Evolutionary conservation across 805 yeast genomes (phyloP), one percentile per base, ranked within the genome.

Genomic region (Candida verbasci): DNA sequence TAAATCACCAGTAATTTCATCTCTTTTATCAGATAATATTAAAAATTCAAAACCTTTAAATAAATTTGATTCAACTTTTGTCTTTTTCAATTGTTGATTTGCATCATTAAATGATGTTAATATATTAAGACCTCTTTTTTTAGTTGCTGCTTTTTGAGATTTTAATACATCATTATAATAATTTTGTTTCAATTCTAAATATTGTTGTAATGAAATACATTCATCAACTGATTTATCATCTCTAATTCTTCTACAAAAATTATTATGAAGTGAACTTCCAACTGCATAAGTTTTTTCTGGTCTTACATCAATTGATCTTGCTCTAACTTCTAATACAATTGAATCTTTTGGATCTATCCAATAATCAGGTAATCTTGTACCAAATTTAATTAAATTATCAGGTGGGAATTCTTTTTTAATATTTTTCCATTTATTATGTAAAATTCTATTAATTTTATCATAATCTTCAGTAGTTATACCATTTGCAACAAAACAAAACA

Each of bases 291-390:
- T 65, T 9, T 51, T 56, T 12, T 58, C 64, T 2, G 56, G 53
- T 0, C 72, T 57, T 9, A 62, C 64, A 41, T 78, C 80, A 5
- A 87, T 66, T 3, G 88, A 78, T 29, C 95, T 65, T 0, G 95
- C 94, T 51, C 84, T 87, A 12, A 89, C 77, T 52, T 88, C 95
- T 6, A 91, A 49, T 0, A 91, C 91, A 3, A 89, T 51, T 1
- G 95, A 83, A 20, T 84, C 76, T 25, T 68, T 62, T 0, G 97
- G 97, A 40, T 78, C 64, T 18, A 91, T 83, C 94, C 96, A 89
- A 40, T 70, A 72, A 22, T 70, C 76, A 0, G 96, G 95, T 10
- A 62, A 55, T 34, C 72, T 67, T 4, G 70, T 62, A 1, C 87
- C 89, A 60, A 82, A 83, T 38, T 64, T 61, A 2, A 80, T 35